Evolutionary conservation across 2,329 filamentous ascomycete species (phyloP).

Genomic region (Arthrobotrys conoides): DNA sequence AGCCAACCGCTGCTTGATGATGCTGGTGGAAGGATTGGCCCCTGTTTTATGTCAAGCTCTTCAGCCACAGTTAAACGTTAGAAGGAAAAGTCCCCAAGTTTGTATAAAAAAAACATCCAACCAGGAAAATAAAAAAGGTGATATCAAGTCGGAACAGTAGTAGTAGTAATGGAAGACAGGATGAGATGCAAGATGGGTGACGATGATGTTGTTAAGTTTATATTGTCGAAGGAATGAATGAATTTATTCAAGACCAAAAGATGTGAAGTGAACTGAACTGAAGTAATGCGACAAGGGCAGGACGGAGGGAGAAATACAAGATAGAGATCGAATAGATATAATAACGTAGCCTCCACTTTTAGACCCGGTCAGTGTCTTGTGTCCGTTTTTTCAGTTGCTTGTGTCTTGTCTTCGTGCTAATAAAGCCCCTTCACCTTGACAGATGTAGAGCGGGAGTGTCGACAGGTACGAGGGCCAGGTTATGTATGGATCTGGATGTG

Average conservation of each 20-base stretch:
- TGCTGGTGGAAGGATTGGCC: conserved; percentile 58
- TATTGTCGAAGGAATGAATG: conserved; percentile 38
- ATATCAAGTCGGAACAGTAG: conserved; percentile 22
- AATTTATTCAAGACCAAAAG: conserved; percentile 21
- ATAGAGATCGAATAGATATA: conserved; percentile 47
- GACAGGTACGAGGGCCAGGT: conserved; percentile 60
- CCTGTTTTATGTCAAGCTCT: conserved; percentile 58
- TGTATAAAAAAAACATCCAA: conserved; percentile 23
- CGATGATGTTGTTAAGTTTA: conserved; percentile 56
- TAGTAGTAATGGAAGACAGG: conserved; percentile 17
- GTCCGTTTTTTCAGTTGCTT: conserved; percentile 35
- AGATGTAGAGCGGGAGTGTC: conserved; percentile 60
- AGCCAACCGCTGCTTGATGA: conserved; percentile 59
- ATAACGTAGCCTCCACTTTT: conserved; percentile 48
- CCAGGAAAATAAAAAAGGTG: not conserved
- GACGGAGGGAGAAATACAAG: conserved; percentile 53
- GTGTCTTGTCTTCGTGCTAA: conserved; percentile 46
- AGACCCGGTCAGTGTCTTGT: conserved; percentile 30
- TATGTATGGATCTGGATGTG: too few relatives aligned
- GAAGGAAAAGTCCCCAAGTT: conserved; percentile 47
- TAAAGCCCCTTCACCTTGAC: conserved; percentile 60
- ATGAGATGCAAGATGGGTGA: conserved; percentile 3
- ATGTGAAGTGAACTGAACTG: too few relatives aligned
- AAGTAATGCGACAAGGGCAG: too few relatives aligned
- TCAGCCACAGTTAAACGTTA: conserved; percentile 58